Percentiles rank a stretch among this genome's conserved stretches.
These are phyloP conservation scores for Trypanosoma rangeli DNA, from an alignment of 208 protist genomes.

Conservation along the genomic window DNA sequence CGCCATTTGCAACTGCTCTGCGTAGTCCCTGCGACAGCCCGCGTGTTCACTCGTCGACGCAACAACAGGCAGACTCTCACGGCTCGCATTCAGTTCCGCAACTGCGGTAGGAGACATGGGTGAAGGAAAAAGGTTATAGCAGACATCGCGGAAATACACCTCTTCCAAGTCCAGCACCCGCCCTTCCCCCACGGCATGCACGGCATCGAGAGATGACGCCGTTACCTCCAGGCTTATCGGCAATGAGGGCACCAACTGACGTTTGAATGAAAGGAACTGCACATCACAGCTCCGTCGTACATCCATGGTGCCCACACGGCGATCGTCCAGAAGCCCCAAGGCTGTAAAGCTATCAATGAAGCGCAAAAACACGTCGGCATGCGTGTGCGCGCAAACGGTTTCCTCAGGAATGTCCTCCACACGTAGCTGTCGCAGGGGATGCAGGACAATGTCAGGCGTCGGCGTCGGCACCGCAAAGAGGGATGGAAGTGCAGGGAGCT, in stretches of 20 bases:
- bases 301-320: constrained; percentile 11
- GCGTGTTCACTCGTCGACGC: not conserved
- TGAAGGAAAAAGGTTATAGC: constrained; percentile 43
- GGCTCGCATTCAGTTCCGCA: not conserved
- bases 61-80: not conserved
- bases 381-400: constrained; percentile 49
- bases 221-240: not conserved
- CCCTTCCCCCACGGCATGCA: not conserved
- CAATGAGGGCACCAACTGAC: constrained; percentile 27
- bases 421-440: constrained; percentile 44
- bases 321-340: constrained; percentile 38
- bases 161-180: constrained; percentile 32
- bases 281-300: constrained; percentile 20
- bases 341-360: constrained; percentile 46
- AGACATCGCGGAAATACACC: constrained; percentile 53
- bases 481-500: constrained; percentile 44
- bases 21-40: not conserved
- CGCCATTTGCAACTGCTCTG: constrained; percentile 17
- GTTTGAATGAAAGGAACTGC: constrained; percentile 20
- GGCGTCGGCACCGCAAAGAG: constrained; percentile 32
- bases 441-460: constrained; percentile 28
- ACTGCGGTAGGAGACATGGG: constrained; percentile 1
- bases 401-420: constrained; percentile 31
- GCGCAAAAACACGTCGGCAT: constrained; percentile 48
- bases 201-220: not conserved